Evolutionary conservation across 768 basidiomycete genomes (phyloP).

Genomic region (Stropharia rugosoannulata): DNA sequence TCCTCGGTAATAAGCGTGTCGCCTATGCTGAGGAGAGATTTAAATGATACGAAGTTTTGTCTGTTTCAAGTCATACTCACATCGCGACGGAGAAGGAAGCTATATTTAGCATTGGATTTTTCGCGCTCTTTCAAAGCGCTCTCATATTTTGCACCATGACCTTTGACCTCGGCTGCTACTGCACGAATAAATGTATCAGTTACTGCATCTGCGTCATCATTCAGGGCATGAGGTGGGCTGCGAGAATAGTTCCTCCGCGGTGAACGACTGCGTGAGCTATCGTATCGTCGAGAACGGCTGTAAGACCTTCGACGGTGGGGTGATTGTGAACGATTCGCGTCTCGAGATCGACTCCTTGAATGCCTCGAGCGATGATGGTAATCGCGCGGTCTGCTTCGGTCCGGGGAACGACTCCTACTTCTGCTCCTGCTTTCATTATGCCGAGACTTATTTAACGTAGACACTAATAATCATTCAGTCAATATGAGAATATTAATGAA

Average conservation of each 20-base stretch:
- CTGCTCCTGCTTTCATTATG: constrained; percentile 30
- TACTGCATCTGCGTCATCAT: constrained; percentile 65
- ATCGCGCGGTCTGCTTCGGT: constrained; percentile 36
- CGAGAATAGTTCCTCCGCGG: constrained; percentile 47
- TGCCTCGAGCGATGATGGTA: constrained; percentile 40
- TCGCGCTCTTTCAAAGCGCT: constrained; percentile 73
- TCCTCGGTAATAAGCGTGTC: constrained; percentile 70
- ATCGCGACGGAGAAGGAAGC: constrained; percentile 63
- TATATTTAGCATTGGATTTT: constrained; percentile 77
- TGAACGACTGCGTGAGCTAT: constrained; percentile 44
- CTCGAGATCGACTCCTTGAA: constrained; percentile 51
- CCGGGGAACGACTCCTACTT: constrained; percentile 39
- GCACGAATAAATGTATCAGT: constrained; percentile 86
- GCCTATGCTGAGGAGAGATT: constrained; percentile 52
- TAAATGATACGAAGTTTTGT: constrained; percentile 1
- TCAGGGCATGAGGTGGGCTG: constrained; percentile 45
- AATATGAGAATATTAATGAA: neutral
- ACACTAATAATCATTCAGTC: constrained; percentile 12
- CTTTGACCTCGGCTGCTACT: constrained; percentile 82
- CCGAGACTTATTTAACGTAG: constrained; percentile 13
- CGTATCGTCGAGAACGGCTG: constrained; percentile 31
- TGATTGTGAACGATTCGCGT: constrained; percentile 43
- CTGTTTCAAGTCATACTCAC: constrained; percentile 37
- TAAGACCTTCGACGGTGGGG: constrained; percentile 33
- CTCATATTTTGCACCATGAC: constrained; percentile 79